phyloP scores from a whole-genome alignment of 2,329 filamentous ascomycete genomes.

The Penicillium sp. region DNA sequence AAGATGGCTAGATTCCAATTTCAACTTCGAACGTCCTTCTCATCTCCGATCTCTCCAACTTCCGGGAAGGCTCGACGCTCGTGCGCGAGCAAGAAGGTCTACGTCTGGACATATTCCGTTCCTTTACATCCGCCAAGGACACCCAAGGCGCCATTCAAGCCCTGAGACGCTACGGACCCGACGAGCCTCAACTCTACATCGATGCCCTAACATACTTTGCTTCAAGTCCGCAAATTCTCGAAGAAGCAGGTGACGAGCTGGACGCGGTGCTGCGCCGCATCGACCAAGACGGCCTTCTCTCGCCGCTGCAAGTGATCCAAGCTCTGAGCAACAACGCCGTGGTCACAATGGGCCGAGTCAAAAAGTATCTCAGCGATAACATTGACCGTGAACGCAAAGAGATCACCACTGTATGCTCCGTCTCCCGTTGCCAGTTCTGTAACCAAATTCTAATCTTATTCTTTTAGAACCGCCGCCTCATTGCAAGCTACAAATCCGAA shows the following conservation, averaged over 20 bases:
- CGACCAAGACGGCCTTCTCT: conserved; percentile 87
- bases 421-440: neutral
- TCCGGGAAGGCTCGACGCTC: conserved; percentile 83
- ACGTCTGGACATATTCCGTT: conserved; percentile 92
- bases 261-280: conserved; percentile 78
- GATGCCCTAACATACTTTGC: conserved; percentile 92
- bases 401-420: conserved; percentile 59
- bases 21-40: conserved; percentile 93
- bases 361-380: conserved; percentile 83
- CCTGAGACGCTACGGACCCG: conserved; percentile 82
- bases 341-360: conserved; percentile 96
- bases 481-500: conserved; percentile 78
- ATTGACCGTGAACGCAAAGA: conserved; percentile 86
- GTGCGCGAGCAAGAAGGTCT: conserved; percentile 93
- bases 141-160: conserved; percentile 87
- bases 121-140: conserved; percentile 88
- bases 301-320: conserved; percentile 93
- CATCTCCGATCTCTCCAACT: conserved; percentile 86
- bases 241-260: conserved; percentile 85
- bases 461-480: conserved; percentile 69
- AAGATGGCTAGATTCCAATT: conserved; percentile 60
- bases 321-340: conserved; percentile 76
- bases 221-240: conserved; percentile 73
- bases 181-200: conserved; percentile 88
- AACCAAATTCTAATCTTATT: conserved; percentile 12